phyloP scores from a whole-genome alignment of 768 basidiomycete genomes.

The Boletus fagicola region DNA sequence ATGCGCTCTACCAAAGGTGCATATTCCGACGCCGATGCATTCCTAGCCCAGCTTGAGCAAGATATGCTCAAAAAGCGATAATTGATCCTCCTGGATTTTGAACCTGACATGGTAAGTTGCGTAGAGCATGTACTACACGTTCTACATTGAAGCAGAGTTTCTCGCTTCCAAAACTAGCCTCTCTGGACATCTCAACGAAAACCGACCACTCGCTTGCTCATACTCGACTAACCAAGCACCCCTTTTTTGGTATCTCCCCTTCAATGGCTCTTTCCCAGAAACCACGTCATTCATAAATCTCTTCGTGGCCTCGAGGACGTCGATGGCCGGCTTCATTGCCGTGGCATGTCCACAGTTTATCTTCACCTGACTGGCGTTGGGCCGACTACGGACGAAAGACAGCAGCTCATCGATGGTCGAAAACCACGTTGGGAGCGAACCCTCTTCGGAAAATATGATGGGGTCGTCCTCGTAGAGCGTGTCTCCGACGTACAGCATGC shows the following conservation, averaged over 20 bases:
- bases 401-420: constrained; percentile 42
- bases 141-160: constrained; percentile 7
- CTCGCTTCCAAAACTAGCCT: constrained; percentile 43
- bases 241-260: constrained; percentile 30
- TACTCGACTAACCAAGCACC: constrained; percentile 45
- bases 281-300: constrained; percentile 50
- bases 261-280: constrained; percentile 38
- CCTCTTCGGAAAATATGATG: constrained; percentile 55
- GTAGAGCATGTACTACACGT: background rate
- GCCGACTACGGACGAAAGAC: constrained; percentile 37
- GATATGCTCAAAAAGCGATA: constrained; percentile 45
- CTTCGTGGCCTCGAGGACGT: constrained; percentile 42
- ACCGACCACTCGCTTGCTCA: constrained; percentile 40
- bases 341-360: constrained; percentile 55
- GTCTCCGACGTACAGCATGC: constrained; percentile 58
- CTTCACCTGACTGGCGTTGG: constrained; percentile 28
- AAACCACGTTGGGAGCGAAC: constrained; percentile 53
- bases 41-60: constrained; percentile 62
- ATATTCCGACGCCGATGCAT: constrained; percentile 49
- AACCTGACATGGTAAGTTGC: constrained; percentile 1
- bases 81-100: background rate
- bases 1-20: constrained; percentile 20
- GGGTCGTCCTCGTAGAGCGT: constrained; percentile 53
- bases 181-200: constrained; percentile 50
- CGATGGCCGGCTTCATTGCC: constrained; percentile 42